Evolutionary conservation across 129 eudicot genomes (phyloP).

Genomic region (Erigeron canadensis): DNA sequence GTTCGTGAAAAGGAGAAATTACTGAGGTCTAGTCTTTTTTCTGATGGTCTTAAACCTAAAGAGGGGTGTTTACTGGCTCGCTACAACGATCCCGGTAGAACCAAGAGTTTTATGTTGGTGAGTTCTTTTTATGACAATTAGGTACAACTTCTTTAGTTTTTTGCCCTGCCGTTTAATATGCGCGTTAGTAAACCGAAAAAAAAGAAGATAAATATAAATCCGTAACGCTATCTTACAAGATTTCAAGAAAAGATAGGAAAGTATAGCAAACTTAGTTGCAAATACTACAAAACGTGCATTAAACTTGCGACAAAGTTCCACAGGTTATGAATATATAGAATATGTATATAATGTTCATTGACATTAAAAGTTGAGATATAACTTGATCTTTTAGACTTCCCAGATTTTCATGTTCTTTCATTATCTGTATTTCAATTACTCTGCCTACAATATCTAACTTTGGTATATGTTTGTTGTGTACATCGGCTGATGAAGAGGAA

Average conservation of each 20-base stretch:
- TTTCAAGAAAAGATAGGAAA: not conserved
- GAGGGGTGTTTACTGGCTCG: constrained; percentile 79
- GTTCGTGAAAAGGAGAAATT: constrained; percentile 64
- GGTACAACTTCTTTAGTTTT: not conserved
- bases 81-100: constrained; percentile 96
- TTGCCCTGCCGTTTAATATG: not conserved
- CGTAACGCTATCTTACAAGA: not conserved
- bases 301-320: not conserved
- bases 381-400: not conserved
- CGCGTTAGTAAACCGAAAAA: not conserved
- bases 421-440: not conserved
- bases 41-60: constrained; percentile 73
- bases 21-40: constrained; percentile 51
- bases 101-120: constrained; percentile 86
- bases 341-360: not conserved
- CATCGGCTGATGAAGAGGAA: constrained; percentile 59
- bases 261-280: not conserved
- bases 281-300: not conserved
- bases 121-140: not conserved
- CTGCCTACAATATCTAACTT: not conserved
- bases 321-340: not conserved
- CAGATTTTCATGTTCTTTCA: not conserved
- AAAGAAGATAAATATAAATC: not conserved
- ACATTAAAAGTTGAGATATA: not conserved
- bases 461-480: constrained; percentile 6